Evolutionary conservation across 106 monocot genomes (phyloP).

Genomic region (Dioscorea alata): DNA sequence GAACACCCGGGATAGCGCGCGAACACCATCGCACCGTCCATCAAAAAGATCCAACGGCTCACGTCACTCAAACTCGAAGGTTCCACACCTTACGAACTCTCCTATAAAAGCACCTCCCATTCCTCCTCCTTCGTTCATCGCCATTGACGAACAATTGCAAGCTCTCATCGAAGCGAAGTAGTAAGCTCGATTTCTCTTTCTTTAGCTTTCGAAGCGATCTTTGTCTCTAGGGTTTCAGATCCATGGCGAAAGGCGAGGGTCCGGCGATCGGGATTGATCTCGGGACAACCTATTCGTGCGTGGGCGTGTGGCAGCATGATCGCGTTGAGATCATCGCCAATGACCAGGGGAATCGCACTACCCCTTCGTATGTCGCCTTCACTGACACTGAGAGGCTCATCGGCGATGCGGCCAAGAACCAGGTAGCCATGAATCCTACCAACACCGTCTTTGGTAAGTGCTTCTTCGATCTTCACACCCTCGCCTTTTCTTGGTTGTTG

Average conservation of each 20-base stretch:
- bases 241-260: constrained; percentile 33
- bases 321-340: constrained; percentile 73
- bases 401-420: constrained; percentile 84
- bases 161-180: neutral
- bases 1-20: neutral
- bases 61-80: neutral
- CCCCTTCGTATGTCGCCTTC: constrained; percentile 70
- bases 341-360: constrained; percentile 73
- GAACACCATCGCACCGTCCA: neutral
- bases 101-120: neutral
- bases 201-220: neutral
- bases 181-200: neutral
- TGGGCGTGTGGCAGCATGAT: constrained; percentile 70
- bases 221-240: too few relatives aligned
- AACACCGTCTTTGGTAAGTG: constrained; percentile 71
- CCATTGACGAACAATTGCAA: neutral
- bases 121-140: neutral
- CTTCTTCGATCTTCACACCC: neutral
- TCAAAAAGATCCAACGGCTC: neutral
- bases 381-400: constrained; percentile 72
- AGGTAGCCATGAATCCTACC: constrained; percentile 79
- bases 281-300: constrained; percentile 71
- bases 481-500: neutral
- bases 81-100: neutral
- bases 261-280: constrained; percentile 68